phyloP scores from a whole-genome alignment of 768 basidiomycete species.

The Leccinum barrowsii region DNA sequence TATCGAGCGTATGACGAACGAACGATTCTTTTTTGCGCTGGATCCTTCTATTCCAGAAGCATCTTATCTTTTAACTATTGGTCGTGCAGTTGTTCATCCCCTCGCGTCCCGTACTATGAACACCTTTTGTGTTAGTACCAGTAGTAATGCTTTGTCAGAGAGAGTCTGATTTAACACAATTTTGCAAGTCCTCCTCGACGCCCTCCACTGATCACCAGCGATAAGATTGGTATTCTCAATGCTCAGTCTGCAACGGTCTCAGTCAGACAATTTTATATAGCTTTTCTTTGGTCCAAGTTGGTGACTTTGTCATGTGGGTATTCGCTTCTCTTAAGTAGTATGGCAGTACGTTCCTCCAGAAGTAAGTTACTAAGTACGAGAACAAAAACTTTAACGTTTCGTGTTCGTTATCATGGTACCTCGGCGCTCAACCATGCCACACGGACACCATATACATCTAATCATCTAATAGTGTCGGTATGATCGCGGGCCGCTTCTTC shows the following conservation, averaged over 20 bases:
- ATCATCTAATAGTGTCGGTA: background rate
- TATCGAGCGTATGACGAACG: background rate
- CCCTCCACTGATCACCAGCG: constrained; percentile 13
- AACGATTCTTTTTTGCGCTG: background rate
- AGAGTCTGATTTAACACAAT: constrained; percentile 5
- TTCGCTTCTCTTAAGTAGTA: background rate
- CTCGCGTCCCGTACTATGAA: background rate
- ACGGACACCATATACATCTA: background rate
- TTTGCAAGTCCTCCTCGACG: background rate
- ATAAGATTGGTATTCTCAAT: background rate
- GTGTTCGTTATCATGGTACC: constrained; percentile 11
- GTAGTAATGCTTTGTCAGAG: background rate
- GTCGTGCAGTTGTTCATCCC: background rate
- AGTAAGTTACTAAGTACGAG: background rate
- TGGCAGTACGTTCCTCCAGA: background rate
- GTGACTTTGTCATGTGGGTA: constrained; percentile 37
- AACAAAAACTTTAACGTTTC: constrained; percentile 10
- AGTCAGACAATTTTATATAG: constrained; percentile 29
- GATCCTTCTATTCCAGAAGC: background rate
- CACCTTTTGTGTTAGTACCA: background rate
- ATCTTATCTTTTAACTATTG: background rate
- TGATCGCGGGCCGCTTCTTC: constrained; percentile 16
- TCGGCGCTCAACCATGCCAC: background rate
- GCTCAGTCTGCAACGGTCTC: constrained; percentile 15
- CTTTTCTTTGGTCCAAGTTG: constrained; percentile 52